Evolutionary conservation across 805 yeast species (phyloP), one percentile per base, ranked within the genome.

Genomic region (Metschnikowia hibisci): DNA sequence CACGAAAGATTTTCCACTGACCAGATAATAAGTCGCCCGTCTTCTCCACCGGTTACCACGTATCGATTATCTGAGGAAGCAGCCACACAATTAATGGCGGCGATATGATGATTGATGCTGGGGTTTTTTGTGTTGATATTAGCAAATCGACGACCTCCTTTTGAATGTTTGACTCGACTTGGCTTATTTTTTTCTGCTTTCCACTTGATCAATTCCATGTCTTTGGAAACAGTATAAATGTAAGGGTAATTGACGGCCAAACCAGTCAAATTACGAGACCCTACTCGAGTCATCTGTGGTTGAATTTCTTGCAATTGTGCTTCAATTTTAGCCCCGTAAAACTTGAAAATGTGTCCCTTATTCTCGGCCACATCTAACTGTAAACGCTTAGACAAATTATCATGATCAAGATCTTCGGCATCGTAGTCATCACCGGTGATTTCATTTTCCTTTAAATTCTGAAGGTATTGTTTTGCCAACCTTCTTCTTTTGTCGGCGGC

Each of bases 401-500:
- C 98, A 45, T 83, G 77, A 64, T 91, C 99, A 53, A 91, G 65
- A 54, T 93, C 97, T 52, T 81, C 79, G 8, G 99, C 98, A 68
- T 89, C 96, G 55, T 87, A 90, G 39, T 76, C 80, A 43, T 69
- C 77, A 25, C 64, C 70, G 8, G 62, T 75, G 23, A 59, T 30
- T 44, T 64, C 68, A 48, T 84, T 87, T 3, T 70, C 66, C 60
- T 85, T 80, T 56, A 93, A 67, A 57, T 84, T 85, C 35, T 84
- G 89, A 49, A 93, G 69, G 63, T 93, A 93, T 63, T 90, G 93
- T 63, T 89, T 89, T 13, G 98, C 98, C 46, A 93, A 73, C 58
- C 98, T 74, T 66, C 99, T 79, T 64, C 99, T 80, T 64, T 87
- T 89, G 58, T 93, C 99, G 0, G 96, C 95, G 7, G 90, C 95